Base-by-base conservation (phyloP, 371 early-diverging fungal species). In the Furculomyces boomerangus region DNA sequence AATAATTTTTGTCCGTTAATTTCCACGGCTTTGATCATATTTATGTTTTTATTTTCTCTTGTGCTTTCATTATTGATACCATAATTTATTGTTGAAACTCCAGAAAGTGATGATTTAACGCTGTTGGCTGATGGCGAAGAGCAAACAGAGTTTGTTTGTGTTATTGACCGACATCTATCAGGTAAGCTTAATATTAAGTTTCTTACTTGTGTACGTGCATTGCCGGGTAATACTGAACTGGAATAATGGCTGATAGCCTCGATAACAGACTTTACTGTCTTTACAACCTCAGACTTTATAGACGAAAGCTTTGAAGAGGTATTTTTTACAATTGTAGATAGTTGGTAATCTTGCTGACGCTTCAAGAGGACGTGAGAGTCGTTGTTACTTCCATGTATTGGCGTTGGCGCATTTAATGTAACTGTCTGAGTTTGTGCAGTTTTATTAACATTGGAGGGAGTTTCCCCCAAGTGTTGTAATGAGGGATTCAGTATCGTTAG, bases 161-260 rank as follows among this genome's bases (percentile, higher is more conserved):
- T 63, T 0, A 80, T 58, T 1, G 67, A 66, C 1, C 77, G 80
- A 92, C 89, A 89, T 30, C 92, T 75, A n/a, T 73, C 67, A 7
- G 95, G 95, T 54, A 95, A 68, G 1, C 75, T 73, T 25, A 94
- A 68, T 35, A 94, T 90, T 57, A 93, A 84, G 10, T 71, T 74
- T n/a, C 90, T 80, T 0, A 94, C 92, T 47, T 72, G 76, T 30
- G 75, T 68, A 49, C 89, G 76, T 27, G 92, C 88, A 50, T 85
- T 86, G 44, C 81, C 88, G 0, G 91, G 89, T 51, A 94, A 70
- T 46, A 86, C 83, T 7, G 81, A 70, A 7, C 86, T 84, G 5
- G 95, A 92, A 61, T 94, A 88, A 52, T 81, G 78, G 30, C 81
- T 82, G 37, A 94, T 74, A 18, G 93, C 81, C 26, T 83, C 86